Evolutionary conservation across 495 filamentous ascomycete species (phyloP), one percentile per base, ranked within the genome.

Genomic region (Xylaria sp.): DNA sequence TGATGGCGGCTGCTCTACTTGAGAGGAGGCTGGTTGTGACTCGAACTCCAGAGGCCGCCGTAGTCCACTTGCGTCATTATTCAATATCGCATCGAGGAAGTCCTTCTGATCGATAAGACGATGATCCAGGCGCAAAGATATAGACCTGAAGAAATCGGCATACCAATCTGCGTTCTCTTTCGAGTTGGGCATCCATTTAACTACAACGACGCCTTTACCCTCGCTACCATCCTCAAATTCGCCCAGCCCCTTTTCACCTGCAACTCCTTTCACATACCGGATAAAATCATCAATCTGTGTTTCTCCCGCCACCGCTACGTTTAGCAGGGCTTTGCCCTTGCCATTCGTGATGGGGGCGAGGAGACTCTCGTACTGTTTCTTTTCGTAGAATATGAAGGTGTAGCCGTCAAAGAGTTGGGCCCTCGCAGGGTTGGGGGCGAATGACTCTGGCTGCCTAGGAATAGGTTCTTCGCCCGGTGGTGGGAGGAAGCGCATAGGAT

Each of bases 11-110:
- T 58, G 68, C 55, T 73, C 61, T 62, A 58, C 33, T 70, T 71
- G 68, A 71, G 74, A 57, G 33, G 61, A 55, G 41, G 48, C 61
- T 24, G 72, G 73, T 19, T 73, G 67, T n/a, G 69, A 65, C 55
- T 81, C 82, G 41, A 78, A 77, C 68, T 85, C 82, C 0, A 97
- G 86, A 2, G 90, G 85, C 44, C 88, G 87, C 68, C 91, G 88
- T 21, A 98, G 82, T 33, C 85, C 81, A 67, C 86, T 89, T 5
- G 92, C 88, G 82, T 98, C 90, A 66, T 90, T 91, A 14, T 82
- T 89, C 21, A 98, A 79, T 59, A 99, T 97, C 4, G 93, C 93
- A 80, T 97, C 94, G 11, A 99, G 85, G 71, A 99, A 97, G 72
- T 97, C 95, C 61, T 91, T 93, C 78, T 98, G 96, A 67, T 95